A percentile compares a stretch with the other conserved stretches of the same genome.
Conservation (phyloP, 2,329 filamentous ascomycete species). For the Sclerotinia spermophila region DNA sequence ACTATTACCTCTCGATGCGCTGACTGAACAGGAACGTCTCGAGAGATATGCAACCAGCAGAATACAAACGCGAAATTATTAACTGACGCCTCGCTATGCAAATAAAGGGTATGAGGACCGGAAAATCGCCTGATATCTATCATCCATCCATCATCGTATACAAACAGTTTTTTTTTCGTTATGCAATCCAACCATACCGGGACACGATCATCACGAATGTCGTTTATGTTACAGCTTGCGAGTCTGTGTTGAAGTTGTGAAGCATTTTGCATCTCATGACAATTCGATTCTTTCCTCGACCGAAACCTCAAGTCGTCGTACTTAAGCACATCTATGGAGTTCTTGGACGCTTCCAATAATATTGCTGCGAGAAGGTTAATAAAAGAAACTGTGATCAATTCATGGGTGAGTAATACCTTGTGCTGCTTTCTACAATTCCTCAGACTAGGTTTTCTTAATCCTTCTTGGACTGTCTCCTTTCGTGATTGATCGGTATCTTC, state of each 20-base stretch:
- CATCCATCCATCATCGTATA: constrained; percentile 25
- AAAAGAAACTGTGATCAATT: neutral
- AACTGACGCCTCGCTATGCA: constrained; percentile 33
- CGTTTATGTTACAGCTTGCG: constrained; percentile 12
- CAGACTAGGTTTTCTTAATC: constrained; percentile 82
- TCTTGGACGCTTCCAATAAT: constrained; percentile 64
- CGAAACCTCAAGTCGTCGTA: constrained; percentile 29
- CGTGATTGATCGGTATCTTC: constrained; percentile 75
- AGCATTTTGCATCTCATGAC: constrained; percentile 7
- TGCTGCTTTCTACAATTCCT: constrained; percentile 91
- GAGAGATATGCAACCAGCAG: constrained; percentile 8
- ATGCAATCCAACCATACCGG: constrained; percentile 8
- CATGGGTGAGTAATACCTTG: constrained; percentile 63
- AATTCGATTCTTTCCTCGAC: constrained; percentile 11
- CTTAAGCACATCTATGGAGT: constrained; percentile 45
- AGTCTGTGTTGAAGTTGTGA: neutral
- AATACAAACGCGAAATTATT: constrained; percentile 17
- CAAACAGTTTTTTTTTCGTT: constrained; percentile 19
- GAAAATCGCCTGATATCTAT: constrained; percentile 21
- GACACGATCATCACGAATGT: constrained; percentile 7
- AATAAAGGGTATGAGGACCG: constrained; percentile 26
- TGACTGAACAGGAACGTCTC: neutral
- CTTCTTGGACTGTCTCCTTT: constrained; percentile 77
- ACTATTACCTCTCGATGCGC: neutral
- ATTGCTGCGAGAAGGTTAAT: constrained; percentile 47